Conservation (phyloP, 2,329 filamentous ascomycete species). For the Geoglossum cookeanum region DNA sequence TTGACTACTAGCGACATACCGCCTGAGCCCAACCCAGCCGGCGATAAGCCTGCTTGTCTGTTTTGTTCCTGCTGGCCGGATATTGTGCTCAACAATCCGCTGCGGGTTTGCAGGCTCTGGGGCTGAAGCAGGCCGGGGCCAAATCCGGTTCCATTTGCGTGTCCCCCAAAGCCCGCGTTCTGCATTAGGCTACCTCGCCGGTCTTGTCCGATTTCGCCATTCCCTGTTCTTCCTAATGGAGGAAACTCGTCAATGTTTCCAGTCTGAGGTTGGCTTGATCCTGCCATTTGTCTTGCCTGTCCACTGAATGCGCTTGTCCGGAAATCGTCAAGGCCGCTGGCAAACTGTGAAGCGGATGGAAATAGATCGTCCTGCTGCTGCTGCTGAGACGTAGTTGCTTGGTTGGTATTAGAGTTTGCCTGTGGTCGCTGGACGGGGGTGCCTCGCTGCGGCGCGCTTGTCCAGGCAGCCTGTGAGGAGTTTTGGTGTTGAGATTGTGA, state of each 20-base stretch:
- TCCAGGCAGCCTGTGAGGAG: conserved; percentile 35
- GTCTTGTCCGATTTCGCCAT: conserved; percentile 31
- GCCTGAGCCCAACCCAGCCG: conserved; percentile 14
- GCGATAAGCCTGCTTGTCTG: conserved; percentile 12
- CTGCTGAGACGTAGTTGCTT: conserved; percentile 14
- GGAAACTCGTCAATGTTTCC: conserved; percentile 41
- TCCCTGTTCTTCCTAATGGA: conserved; percentile 33
- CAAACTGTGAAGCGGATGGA: conserved; percentile 29
- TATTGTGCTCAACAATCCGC: conserved; percentile 15
- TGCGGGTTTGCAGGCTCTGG: conserved; percentile 18
- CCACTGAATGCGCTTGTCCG: conserved; percentile 33
- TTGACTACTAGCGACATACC: conserved; percentile 11
- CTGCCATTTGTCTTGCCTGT: conserved; percentile 31
- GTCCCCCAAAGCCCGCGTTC: conserved; percentile 25
- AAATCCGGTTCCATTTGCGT: conserved; percentile 11
- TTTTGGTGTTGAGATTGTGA: conserved; percentile 33
- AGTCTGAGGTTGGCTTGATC: conserved; percentile 31
- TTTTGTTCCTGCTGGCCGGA: conserved; percentile 12
- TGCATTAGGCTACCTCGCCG: conserved; percentile 31
- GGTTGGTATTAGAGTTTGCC: conserved; percentile 15
- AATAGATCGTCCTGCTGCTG: conserved; percentile 25
- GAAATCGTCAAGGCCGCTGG: conserved; percentile 33
- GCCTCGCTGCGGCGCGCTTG: conserved; percentile 34
- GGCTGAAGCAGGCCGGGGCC: conserved; percentile 23
- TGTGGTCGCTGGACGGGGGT: conserved; percentile 33